A percentile compares a stretch with the other conserved stretches of the same genome.
These are phyloP conservation scores for Psilocybe subaeruginosa DNA, from an alignment of 768 basidiomycete genomes.

Conservation along the genomic window DNA sequence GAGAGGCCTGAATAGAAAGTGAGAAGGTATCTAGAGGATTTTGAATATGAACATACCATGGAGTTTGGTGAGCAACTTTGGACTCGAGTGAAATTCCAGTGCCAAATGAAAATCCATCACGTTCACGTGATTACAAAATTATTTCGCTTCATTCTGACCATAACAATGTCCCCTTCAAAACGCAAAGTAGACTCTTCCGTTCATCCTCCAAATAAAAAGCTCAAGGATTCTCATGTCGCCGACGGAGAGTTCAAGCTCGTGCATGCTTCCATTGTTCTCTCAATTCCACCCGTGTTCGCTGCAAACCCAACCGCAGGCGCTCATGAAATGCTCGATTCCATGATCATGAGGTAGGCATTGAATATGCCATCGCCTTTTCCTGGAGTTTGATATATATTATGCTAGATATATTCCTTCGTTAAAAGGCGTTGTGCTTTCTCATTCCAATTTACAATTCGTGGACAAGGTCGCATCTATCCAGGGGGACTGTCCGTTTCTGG, in stretches of 20 bases:
- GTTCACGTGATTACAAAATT: slow-evolving; percentile 17
- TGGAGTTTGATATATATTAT: slow-evolving; percentile 1
- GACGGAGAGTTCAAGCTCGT: slow-evolving; percentile 61
- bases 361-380: background rate
- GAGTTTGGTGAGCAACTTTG: background rate
- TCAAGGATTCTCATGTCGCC: slow-evolving; percentile 36
- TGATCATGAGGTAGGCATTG: slow-evolving; percentile 85
- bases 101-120: slow-evolving; percentile 6
- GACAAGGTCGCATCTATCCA: slow-evolving; percentile 67
- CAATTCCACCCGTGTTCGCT: slow-evolving; percentile 83
- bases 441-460: slow-evolving; percentile 76
- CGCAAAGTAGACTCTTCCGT: slow-evolving; percentile 20
- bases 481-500: slow-evolving; percentile 84
- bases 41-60: slow-evolving; percentile 15
- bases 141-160: slow-evolving; percentile 12
- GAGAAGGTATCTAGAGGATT: background rate
- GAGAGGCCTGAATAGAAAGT: slow-evolving; percentile 62
- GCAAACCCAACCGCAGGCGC: slow-evolving; percentile 73
- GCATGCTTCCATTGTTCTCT: slow-evolving; percentile 67
- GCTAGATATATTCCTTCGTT: slow-evolving; percentile 86
- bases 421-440: slow-evolving; percentile 83
- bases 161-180: slow-evolving; percentile 27
- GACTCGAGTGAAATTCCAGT: background rate
- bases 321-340: slow-evolving; percentile 89
- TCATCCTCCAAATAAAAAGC: slow-evolving; percentile 36